phyloP scores from a whole-genome alignment of 2,329 filamentous ascomycete genomes.

The Harringtonia lauricola region DNA sequence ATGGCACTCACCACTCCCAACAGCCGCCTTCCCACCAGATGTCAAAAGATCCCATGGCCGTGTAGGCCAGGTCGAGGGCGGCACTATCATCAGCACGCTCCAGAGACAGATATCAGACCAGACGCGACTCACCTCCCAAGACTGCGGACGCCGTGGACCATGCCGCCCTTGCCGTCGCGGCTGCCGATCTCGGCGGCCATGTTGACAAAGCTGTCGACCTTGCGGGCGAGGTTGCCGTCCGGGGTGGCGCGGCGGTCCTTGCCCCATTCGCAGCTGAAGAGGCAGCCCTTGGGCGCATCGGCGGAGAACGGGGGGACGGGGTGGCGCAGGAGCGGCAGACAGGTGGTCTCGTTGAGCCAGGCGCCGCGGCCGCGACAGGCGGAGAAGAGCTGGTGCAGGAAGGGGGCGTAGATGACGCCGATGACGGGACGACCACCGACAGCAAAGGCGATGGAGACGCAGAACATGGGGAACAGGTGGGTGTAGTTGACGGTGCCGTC shows the following conservation, averaged over 20 bases:
- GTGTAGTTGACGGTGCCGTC: constrained; percentile 77
- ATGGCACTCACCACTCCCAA: constrained; percentile 56
- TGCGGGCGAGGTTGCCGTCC: constrained; percentile 58
- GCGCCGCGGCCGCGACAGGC: constrained; percentile 55
- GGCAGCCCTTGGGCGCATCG: constrained; percentile 55
- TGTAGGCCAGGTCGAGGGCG: constrained; percentile 63
- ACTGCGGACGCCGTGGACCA: constrained; percentile 68
- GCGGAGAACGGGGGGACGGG: constrained; percentile 52
- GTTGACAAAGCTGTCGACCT: constrained; percentile 65
- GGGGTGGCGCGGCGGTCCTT: constrained; percentile 59
- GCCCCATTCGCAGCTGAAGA: constrained; percentile 70
- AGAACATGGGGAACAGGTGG: constrained; percentile 72
- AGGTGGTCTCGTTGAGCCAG: constrained; percentile 55
- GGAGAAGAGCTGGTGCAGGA: constrained; percentile 58
- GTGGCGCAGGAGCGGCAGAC: constrained; percentile 50
- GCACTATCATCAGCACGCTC: constrained; percentile 48
- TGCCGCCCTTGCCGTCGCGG: constrained; percentile 56
- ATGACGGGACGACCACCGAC: constrained; percentile 48
- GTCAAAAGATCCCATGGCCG: constrained; percentile 64
- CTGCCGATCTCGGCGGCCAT: constrained; percentile 59
- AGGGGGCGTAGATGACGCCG: constrained; percentile 62
- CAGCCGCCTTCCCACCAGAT: constrained; percentile 79
- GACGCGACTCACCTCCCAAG: constrained; percentile 34
- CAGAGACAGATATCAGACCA: not conserved
- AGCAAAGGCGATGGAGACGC: constrained; percentile 63